Evolutionary conservation across 2,329 filamentous ascomycete genomes (phyloP), one percentile per base, ranked within the genome.

Genomic region (Cladosporium austrohemisphaericum): DNA sequence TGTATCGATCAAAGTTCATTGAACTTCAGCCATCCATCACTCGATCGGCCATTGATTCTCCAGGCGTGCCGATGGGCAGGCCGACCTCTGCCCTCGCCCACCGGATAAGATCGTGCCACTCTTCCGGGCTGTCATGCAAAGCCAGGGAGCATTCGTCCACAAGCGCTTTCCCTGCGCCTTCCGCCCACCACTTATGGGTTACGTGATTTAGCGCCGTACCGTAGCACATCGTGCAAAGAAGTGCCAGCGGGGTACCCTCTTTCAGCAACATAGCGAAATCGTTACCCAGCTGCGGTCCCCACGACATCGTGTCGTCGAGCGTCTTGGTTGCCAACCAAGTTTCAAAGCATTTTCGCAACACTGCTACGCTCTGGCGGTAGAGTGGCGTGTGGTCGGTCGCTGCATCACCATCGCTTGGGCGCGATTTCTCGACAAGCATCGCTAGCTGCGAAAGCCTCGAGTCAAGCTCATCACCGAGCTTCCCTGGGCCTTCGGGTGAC

Each of bases 21-120:
- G n/a, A n/a, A n/a, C n/a, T n/a, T n/a, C n/a, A n/a, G n/a, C n/a
- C n/a, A n/a, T n/a, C n/a, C n/a, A n/a, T n/a, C n/a, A n/a, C n/a
- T n/a, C n/a, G n/a, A n/a, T n/a, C n/a, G n/a, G n/a, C n/a, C n/a
- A n/a, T n/a, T n/a, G n/a, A n/a, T n/a, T n/a, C n/a, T n/a, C n/a
- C n/a, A n/a, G n/a, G n/a, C n/a, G n/a, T n/a, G n/a, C n/a, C n/a
- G n/a, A n/a, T n/a, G 8, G 44, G 33, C 22, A 47, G 25, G 2
- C 23, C 44, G 11, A 47, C 44, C 35, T 22, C 38, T 8, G 33
- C 10, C n/a, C 44, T 37, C 16, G 44, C 44, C 32, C 44, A 38
- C 11, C 18, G 25, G 13, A 47, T 47, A 4, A 47, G 44, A 23
- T 28, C 18, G 16, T 38, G 18, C 44, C 44, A 47, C 32, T 47